These are phyloP conservation scores for Suhomyces coccinellae DNA, from an alignment of 1,139 yeast genomes.

Conservation along the genomic window DNA sequence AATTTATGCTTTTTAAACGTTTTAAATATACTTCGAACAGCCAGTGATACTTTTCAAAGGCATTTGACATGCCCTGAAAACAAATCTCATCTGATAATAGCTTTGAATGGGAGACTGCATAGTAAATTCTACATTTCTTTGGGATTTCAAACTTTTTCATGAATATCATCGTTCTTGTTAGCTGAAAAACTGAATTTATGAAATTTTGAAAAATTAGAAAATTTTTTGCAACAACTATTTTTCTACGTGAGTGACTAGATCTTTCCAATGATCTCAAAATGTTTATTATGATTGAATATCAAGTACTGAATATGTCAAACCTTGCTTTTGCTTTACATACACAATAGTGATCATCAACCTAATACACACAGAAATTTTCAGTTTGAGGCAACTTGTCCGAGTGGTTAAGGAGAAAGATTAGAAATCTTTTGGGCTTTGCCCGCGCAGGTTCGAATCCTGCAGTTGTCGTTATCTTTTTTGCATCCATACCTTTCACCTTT, in stretches of 20 bases:
- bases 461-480: conserved; percentile 30
- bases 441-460: conserved; percentile 60
- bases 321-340: too few relatives aligned
- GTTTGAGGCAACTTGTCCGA: conserved; percentile 31
- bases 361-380: background rate
- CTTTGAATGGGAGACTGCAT: conserved; percentile 65
- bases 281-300: too few relatives aligned
- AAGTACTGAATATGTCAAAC: too few relatives aligned
- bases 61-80: conserved; percentile 77
- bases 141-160: background rate
- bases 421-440: conserved; percentile 50
- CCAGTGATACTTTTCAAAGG: conserved; percentile 68
- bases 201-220: background rate
- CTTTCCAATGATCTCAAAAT: too few relatives aligned
- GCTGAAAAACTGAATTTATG: background rate
- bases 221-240: background rate
- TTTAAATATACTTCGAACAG: conserved; percentile 31
- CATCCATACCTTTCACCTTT: background rate
- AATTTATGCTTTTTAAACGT: conserved; percentile 21
- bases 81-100: conserved; percentile 47
- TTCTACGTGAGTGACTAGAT: background rate
- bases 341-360: too few relatives aligned
- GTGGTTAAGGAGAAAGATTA: conserved; percentile 40
- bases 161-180: background rate
- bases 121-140: conserved; percentile 59